These are phyloP conservation scores for Anisogramma anomala DNA, from an alignment of 2,329 filamentous ascomycete genomes.

Conservation along the genomic window DNA sequence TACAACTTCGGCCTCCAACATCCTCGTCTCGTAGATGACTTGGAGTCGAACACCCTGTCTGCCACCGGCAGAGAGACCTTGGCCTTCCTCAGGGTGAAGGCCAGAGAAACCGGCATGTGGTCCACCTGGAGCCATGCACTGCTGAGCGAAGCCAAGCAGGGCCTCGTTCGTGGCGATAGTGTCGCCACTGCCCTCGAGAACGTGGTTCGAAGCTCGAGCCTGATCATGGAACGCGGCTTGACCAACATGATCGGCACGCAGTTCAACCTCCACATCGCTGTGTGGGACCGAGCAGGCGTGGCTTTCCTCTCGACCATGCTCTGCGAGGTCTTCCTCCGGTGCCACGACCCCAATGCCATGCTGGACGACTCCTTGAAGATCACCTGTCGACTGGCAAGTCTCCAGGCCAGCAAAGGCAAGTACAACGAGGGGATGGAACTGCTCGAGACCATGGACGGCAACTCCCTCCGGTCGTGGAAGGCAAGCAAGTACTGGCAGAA, in stretches of 20 bases:
- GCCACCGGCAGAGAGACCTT: constrained; percentile 72
- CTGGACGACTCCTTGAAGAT: constrained; percentile 73
- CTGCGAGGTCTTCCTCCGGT: constrained; percentile 65
- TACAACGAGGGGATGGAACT: constrained; percentile 56
- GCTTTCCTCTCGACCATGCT: constrained; percentile 43
- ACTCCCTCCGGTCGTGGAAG: constrained; percentile 58
- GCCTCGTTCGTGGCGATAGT: constrained; percentile 59
- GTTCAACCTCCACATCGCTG: constrained; percentile 56
- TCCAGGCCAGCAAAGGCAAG: constrained; percentile 53
- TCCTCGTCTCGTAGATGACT: constrained; percentile 58
- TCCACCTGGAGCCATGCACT: constrained; percentile 72
- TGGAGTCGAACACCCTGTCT: constrained; percentile 61
- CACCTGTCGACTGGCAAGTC: constrained; percentile 57
- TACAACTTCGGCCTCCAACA: constrained; percentile 88
- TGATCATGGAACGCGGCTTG: constrained; percentile 68
- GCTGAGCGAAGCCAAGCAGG: constrained; percentile 74
- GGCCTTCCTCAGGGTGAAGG: constrained; percentile 71
- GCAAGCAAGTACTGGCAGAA: constrained; percentile 62
- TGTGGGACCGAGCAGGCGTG: constrained; percentile 66
- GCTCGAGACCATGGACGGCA: constrained; percentile 35
- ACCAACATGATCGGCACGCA: constrained; percentile 62
- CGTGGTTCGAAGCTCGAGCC: constrained; percentile 69
- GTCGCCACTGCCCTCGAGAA: constrained; percentile 57
- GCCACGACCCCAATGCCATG: constrained; percentile 45
- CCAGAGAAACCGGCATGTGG: constrained; percentile 79